Conservation (phyloP, 257 asterid species). For the Solanum virginianum region DNA sequence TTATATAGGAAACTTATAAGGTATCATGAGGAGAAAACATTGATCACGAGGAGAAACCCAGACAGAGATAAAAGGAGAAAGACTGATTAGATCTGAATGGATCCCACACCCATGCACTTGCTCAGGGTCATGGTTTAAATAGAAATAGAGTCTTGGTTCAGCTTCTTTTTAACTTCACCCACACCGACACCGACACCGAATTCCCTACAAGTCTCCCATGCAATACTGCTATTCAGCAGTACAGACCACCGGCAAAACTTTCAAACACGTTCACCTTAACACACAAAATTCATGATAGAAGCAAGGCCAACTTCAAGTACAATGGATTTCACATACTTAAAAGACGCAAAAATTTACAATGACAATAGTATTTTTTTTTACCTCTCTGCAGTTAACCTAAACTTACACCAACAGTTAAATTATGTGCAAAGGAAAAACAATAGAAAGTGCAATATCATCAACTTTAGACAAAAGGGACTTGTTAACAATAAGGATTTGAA, state of each 20-base stretch:
- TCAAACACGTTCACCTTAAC: not conserved
- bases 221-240: not conserved
- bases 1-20: too few species aligned
- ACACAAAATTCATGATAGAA: not conserved
- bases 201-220: not conserved
- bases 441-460: not conserved
- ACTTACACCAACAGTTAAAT: not conserved
- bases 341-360: not conserved
- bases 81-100: too few species aligned
- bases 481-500: not conserved
- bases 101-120: too few species aligned
- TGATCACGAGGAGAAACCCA: too few species aligned
- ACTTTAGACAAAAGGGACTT: not conserved
- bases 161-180: too few species aligned
- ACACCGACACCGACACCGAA: not conserved
- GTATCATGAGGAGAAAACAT: too few species aligned
- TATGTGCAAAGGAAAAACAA: not conserved
- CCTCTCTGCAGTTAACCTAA: not conserved
- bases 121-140: too few species aligned
- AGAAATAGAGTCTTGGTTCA: too few species aligned
- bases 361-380: not conserved
- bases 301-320: not conserved
- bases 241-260: not conserved
- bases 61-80: too few species aligned
- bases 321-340: not conserved